These are phyloP conservation scores for Aspergillus bombycis DNA, from an alignment of 2,329 filamentous ascomycete genomes.

Conservation along the genomic window DNA sequence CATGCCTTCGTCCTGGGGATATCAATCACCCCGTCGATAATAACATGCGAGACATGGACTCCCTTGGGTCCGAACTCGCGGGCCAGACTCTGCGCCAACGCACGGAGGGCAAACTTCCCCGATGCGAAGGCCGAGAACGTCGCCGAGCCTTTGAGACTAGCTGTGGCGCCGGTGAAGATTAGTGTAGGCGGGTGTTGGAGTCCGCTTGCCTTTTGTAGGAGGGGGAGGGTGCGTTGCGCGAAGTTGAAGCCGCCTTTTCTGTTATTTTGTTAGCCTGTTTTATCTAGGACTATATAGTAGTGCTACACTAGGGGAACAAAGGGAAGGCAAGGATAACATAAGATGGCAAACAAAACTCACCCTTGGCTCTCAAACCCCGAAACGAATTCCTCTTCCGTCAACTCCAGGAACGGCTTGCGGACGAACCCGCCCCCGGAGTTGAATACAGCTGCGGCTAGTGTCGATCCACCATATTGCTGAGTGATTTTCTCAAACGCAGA, in stretches of 20 bases:
- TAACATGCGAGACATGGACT: conserved; percentile 78
- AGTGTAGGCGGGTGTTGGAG: conserved; percentile 72
- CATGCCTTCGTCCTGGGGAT: conserved; percentile 70
- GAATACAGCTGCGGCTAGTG: conserved; percentile 60
- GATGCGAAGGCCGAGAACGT: conserved; percentile 72
- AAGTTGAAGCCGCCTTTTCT: conserved; percentile 73
- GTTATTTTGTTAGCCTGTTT: conserved; percentile 3
- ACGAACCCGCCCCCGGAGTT: conserved; percentile 62
- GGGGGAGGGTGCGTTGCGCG: conserved; percentile 70
- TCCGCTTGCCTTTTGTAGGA: conserved; percentile 63
- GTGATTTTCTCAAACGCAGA: conserved; percentile 58
- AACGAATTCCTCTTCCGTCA: conserved; percentile 61
- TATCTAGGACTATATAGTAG: not conserved
- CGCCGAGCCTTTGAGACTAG: conserved; percentile 72
- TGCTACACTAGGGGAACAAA: no score
- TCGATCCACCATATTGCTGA: conserved; percentile 52
- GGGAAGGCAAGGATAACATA: not conserved
- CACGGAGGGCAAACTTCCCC: conserved; percentile 78
- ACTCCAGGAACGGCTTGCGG: conserved; percentile 64
- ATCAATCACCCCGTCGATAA: conserved; percentile 85
- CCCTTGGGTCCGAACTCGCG: conserved; percentile 84
- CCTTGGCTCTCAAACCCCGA: conserved; percentile 54
- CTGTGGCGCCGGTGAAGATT: conserved; percentile 86
- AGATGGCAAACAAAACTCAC: conserved; percentile 42
- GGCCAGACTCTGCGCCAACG: conserved; percentile 73